A percentile compares a stretch with the other conserved stretches of the same genome.
These are phyloP conservation scores for Chrysanthemum lavandulifolium DNA, from an alignment of 129 eudicot species.

Conservation along the genomic window DNA sequence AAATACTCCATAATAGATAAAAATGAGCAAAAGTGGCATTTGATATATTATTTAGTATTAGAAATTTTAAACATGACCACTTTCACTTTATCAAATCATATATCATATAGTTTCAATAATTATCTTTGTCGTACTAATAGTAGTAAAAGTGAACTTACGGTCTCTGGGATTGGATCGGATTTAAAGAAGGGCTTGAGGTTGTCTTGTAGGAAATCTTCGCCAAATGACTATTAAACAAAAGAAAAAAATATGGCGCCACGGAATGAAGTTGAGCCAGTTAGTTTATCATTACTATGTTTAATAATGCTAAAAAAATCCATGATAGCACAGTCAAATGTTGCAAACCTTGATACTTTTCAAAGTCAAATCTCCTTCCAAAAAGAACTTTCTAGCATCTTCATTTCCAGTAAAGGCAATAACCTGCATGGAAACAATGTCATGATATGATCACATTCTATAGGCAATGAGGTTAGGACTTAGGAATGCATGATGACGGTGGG, in stretches of 20 bases:
- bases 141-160: conserved; percentile 38
- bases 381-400: conserved; percentile 62
- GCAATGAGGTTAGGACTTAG: neutral
- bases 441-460: neutral
- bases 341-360: conserved; percentile 61
- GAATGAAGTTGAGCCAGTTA: neutral
- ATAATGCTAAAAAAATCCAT: neutral
- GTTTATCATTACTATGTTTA: neutral
- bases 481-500: conserved; percentile 12
- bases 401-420: conserved; percentile 73
- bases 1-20: neutral
- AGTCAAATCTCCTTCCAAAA: conserved; percentile 70
- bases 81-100: neutral
- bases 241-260: neutral
- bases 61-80: neutral
- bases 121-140: neutral
- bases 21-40: neutral
- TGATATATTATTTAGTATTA: neutral
- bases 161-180: conserved; percentile 87
- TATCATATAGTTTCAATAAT: neutral
- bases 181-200: conserved; percentile 85
- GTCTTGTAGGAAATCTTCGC: conserved; percentile 64
- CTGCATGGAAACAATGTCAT: conserved; percentile 34
- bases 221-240: conserved; percentile 50
- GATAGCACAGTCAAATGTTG: neutral